Percentiles rank a stretch among this genome's conserved stretches.
These are phyloP conservation scores for Acanthamoeba rhysodes DNA, from an alignment of 208 protist genomes.

Conservation along the genomic window DNA sequence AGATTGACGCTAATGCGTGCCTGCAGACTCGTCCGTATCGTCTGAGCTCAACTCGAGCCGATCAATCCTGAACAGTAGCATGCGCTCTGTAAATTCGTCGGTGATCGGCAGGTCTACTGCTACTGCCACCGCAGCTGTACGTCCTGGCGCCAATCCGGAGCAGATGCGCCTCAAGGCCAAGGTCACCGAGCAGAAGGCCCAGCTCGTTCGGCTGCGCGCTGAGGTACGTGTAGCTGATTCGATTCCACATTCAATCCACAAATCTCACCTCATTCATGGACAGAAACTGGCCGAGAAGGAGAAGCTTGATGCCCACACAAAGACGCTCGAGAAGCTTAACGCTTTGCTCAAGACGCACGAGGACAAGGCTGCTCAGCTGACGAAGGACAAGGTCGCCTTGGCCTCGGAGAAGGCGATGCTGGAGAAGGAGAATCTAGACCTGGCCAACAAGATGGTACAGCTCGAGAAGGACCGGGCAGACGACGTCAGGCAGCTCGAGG, in stretches of 20 bases:
- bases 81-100: not conserved
- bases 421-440: slow-evolving; percentile 61
- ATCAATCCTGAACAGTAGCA: not conserved
- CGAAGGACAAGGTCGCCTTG: slow-evolving; percentile 17
- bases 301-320: slow-evolving; percentile 1
- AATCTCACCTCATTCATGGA: not conserved
- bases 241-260: not conserved
- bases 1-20: too few species aligned
- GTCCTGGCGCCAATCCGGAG: not conserved
- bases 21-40: not conserved
- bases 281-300: slow-evolving; percentile 57
- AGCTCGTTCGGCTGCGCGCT: not conserved
- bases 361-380: slow-evolving; percentile 56
- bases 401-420: slow-evolving; percentile 29
- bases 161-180: slow-evolving; percentile 17
- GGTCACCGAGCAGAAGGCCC: slow-evolving; percentile 35
- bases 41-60: slow-evolving; percentile 21
- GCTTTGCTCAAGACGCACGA: slow-evolving; percentile 49
- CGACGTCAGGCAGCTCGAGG: not conserved
- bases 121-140: not conserved
- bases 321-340: slow-evolving; percentile 48
- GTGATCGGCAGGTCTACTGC: not conserved
- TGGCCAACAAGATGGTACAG: not conserved
- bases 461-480: slow-evolving; percentile 26
- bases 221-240: not conserved